These are phyloP conservation scores for Diddensiella santjacobensis DNA, from an alignment of 805 yeast genomes.

Conservation along the genomic window DNA sequence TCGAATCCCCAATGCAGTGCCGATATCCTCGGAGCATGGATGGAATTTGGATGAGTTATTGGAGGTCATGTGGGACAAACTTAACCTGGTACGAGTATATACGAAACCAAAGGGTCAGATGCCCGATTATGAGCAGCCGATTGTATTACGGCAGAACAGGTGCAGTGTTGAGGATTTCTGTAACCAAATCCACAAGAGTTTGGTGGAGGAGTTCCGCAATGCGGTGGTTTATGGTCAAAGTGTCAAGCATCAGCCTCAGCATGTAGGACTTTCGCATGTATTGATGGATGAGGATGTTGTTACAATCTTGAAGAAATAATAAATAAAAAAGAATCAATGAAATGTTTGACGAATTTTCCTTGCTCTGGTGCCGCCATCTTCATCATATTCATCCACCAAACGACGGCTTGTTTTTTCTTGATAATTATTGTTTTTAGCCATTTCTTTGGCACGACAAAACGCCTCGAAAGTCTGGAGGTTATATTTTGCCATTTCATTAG, in stretches of 20 bases:
- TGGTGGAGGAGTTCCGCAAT: conserved; percentile 88
- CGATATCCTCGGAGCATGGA: conserved; percentile 91
- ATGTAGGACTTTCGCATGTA: conserved; percentile 80
- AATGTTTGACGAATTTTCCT: not conserved
- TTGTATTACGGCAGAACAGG: conserved; percentile 77
- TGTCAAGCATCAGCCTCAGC: conserved; percentile 97
- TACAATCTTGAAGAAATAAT: conserved; percentile 78
- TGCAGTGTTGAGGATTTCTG: conserved; percentile 93
- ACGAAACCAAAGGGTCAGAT: conserved; percentile 93
- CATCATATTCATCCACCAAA: conserved; percentile 11
- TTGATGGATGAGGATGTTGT: conserved; percentile 97
- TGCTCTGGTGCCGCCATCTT: conserved; percentile 1
- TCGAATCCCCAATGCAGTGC: conserved; percentile 95
- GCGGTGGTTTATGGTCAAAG: conserved; percentile 90
- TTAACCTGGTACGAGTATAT: conserved; percentile 89
- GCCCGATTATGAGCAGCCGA: conserved; percentile 95
- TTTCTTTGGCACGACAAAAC: conserved; percentile 5
- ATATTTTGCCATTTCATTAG: conserved; percentile 26
- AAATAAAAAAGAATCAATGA: no score
- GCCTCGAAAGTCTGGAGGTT: conserved; percentile 23
- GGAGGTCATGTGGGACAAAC: conserved; percentile 92
- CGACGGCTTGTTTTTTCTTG: not conserved
- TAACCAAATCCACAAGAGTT: conserved; percentile 89
- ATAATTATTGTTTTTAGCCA: not conserved
- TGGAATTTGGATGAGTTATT: conserved; percentile 96